Base-by-base conservation (phyloP, 192 early-diverging fungal genomes). In the Dimargaris xerosporica region DNA sequence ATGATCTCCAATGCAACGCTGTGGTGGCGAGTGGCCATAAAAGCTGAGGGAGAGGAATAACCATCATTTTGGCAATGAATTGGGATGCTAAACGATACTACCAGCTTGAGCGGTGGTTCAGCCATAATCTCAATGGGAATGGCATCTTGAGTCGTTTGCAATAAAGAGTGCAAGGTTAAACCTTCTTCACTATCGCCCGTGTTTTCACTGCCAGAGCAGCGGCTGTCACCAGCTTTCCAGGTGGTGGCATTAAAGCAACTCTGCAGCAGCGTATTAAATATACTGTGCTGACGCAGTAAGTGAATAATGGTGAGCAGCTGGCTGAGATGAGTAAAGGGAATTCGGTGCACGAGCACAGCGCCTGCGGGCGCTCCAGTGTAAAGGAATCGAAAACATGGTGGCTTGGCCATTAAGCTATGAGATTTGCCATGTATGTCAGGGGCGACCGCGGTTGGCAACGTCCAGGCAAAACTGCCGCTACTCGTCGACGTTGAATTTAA, bases 301-400 rank as follows among this genome's bases (percentile, higher is more conserved):
- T 59, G 56, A 23, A 59, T 59, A 13, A 59, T 41, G 1, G 41
- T 13, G 28, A 39, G 56, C 17, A 59, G 31, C 23, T 59, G 56
- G 41, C 56, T 59, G 6, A 34, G 56, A 34, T 59, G 56, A 2
- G 56, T 39, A 59, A 59, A 59, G 7, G 56, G 56, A 15, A 59
- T 29, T 2, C 56, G 56, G 15, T 42, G 30, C 9, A 59, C 34
- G 31, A 59, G 17, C 16, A 16, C 16, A 2, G 31, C 56, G 2
- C 16, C 31, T 10, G 28, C 13, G 31, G 28, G 13, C 50, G 6
- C 50, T 6, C 50, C 50, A 23, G 50, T 51, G 21, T 51, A 51
- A 15, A 51, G 15, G 50, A 51, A 51, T 5, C 21, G 50, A n/a
- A 51, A n/a, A 10, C 50, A 21, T 6, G 50, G 50, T 13, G 50